phyloP scores from a whole-genome alignment of 129 eudicot genomes.

The Logfia minima region DNA sequence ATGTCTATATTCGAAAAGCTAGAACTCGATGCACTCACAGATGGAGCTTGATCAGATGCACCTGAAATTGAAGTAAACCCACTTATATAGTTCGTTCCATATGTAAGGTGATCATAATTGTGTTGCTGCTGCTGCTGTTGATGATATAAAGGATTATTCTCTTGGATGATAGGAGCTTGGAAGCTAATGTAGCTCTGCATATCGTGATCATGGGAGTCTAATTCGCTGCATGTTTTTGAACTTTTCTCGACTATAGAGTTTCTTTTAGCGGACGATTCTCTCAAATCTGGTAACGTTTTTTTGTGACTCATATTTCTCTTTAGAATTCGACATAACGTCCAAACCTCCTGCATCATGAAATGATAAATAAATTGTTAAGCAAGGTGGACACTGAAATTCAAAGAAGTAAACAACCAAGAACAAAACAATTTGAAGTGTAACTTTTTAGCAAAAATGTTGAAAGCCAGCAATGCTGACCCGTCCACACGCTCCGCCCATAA shows the following conservation, averaged over 20 bases:
- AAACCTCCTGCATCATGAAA: conserved; percentile 65
- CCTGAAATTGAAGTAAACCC: not conserved
- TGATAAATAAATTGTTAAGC: not conserved
- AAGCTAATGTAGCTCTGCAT: conserved; percentile 49
- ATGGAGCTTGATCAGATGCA: conserved; percentile 27
- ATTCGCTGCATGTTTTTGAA: conserved; percentile 34
- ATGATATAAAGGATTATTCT: conserved; percentile 2
- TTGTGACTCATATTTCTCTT: conserved; percentile 49
- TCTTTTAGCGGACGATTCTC: conserved; percentile 30
- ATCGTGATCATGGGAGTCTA: conserved; percentile 42
- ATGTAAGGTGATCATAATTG: not conserved
- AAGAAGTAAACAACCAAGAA: too few species aligned
- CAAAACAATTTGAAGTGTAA: too few species aligned
- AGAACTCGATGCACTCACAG: conserved; percentile 34
- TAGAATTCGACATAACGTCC: conserved; percentile 82
- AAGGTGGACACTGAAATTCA: not conserved
- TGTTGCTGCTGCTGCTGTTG: not conserved
- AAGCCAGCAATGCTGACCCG: too few species aligned
- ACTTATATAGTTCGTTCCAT: conserved; percentile 20
- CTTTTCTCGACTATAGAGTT: conserved; percentile 34
- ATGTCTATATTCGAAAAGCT: conserved; percentile 38
- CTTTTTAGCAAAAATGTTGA: too few species aligned
- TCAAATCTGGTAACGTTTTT: conserved; percentile 57
- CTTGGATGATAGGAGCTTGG: conserved; percentile 21
- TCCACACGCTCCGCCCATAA: too few species aligned